Evolutionary conservation across 2,329 filamentous ascomycete species (phyloP).

Genomic region (Thielaviopsis cerberus): DNA sequence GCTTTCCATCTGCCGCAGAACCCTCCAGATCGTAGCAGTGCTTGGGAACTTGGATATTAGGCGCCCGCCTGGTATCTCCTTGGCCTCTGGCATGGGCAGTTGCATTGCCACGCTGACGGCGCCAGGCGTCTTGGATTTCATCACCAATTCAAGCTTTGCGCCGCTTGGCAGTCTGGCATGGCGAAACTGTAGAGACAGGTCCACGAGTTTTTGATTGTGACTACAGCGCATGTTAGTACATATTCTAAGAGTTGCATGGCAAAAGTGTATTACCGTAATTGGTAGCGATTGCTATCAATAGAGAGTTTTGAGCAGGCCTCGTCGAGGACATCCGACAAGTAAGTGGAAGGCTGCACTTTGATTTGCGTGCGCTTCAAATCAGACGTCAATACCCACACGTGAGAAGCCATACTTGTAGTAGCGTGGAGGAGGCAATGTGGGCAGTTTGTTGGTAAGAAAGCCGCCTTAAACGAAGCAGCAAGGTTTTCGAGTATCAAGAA

Average conservation of each 20-base stretch:
- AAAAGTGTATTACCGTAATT: constrained; percentile 47
- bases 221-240: constrained; percentile 23
- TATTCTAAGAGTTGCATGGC: neutral
- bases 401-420: constrained; percentile 51
- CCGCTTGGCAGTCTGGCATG: constrained; percentile 67
- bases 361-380: constrained; percentile 59
- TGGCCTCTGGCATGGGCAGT: constrained; percentile 53
- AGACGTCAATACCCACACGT: constrained; percentile 73
- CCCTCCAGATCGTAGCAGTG: constrained; percentile 72
- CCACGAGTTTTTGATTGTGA: constrained; percentile 67
- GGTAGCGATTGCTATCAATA: constrained; percentile 52
- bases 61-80: constrained; percentile 43
- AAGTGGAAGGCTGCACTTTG: constrained; percentile 66
- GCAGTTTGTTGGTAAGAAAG: neutral
- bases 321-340: constrained; percentile 66
- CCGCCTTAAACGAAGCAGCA: neutral
- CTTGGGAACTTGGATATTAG: constrained; percentile 74
- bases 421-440: neutral
- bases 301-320: constrained; percentile 76
- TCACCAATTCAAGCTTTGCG: constrained; percentile 81
- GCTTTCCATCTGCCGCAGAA: constrained; percentile 79
- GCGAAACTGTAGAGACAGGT: constrained; percentile 69
- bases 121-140: constrained; percentile 67
- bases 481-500: neutral
- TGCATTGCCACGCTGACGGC: constrained; percentile 80